These are phyloP conservation scores for Chrysoporthe cubensis DNA, from an alignment of 2,329 filamentous ascomycete species.

Conservation along the genomic window DNA sequence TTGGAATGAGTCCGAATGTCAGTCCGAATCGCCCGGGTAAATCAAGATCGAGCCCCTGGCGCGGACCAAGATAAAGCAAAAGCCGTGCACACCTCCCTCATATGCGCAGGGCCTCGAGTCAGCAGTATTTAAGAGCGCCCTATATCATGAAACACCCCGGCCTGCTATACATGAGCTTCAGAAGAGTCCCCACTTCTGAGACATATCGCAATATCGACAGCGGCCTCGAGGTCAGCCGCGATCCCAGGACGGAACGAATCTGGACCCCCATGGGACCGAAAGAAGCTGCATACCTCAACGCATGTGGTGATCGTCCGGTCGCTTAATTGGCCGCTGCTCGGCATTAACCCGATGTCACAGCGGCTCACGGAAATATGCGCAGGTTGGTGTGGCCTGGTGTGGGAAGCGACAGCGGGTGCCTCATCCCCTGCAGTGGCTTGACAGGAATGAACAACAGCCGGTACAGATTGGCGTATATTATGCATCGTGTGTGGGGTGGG, in stretches of 20 bases:
- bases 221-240: not conserved
- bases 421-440: conserved; percentile 30
- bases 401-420: conserved; percentile 26
- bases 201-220: conserved; percentile 1
- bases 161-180: conserved; percentile 5
- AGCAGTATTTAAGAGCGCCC: not conserved
- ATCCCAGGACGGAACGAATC: not conserved
- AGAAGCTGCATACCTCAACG: conserved; percentile 3
- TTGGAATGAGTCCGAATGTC: not conserved
- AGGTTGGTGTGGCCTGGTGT: not conserved
- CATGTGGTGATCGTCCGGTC: conserved; percentile 11
- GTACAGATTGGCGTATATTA: conserved; percentile 5
- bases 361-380: conserved; percentile 3
- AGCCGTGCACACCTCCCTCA: not conserved
- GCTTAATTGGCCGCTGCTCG: conserved; percentile 10
- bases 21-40: conserved; percentile 7
- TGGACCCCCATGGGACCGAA: not conserved
- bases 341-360: conserved; percentile 13
- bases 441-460: conserved; percentile 1
- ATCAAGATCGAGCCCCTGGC: not conserved
- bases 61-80: not conserved
- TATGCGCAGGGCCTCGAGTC: not conserved
- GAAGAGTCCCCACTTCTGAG: conserved; percentile 3
- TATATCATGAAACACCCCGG: conserved; percentile 5
- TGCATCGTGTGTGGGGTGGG: not conserved